A percentile compares a stretch with the other conserved stretches of the same genome.
These are phyloP conservation scores for Aschersonia sp. DNA, from an alignment of 2,329 filamentous ascomycete genomes.

Conservation along the genomic window DNA sequence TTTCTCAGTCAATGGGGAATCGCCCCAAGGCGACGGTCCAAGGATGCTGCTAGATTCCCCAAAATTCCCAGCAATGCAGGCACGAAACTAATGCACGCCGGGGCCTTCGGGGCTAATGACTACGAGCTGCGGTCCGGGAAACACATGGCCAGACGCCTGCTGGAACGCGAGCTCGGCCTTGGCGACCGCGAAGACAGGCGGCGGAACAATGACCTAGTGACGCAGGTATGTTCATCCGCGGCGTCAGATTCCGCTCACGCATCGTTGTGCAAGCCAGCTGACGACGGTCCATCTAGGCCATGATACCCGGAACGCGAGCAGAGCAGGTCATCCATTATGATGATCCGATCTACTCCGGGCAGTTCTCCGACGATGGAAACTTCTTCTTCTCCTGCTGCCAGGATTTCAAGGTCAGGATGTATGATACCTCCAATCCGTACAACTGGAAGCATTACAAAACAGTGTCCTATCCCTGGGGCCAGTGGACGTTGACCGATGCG, in stretches of 20 bases:
- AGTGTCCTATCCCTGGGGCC: conserved; percentile 68
- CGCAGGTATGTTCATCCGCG: conserved; percentile 35
- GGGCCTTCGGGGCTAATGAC: conserved; percentile 61
- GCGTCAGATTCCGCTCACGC: too few relatives aligned
- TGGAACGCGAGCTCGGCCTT: conserved; percentile 72
- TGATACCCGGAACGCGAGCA: conserved; percentile 64
- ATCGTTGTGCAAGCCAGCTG: neutral
- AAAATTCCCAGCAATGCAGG: conserved; percentile 72
- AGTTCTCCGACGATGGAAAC: conserved; percentile 93
- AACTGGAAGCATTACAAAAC: conserved; percentile 95
- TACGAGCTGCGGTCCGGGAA: conserved; percentile 37
- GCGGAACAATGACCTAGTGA: conserved; percentile 50
- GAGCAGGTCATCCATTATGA: conserved; percentile 85
- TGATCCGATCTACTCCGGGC: conserved; percentile 78
- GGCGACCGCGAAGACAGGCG: conserved; percentile 43
- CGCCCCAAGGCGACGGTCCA: conserved; percentile 22
- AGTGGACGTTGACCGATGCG: conserved; percentile 94
- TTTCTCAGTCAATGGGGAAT: conserved; percentile 25
- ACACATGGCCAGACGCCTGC: conserved; percentile 52
- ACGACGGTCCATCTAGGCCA: conserved; percentile 29
- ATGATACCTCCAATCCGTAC: conserved; percentile 91
- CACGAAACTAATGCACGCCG: conserved; percentile 64
- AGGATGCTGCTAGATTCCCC: conserved; percentile 54
- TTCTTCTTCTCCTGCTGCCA: conserved; percentile 91
- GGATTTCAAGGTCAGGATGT: conserved; percentile 92